A percentile compares a stretch with the other conserved stretches of the same genome.
Conservation (phyloP, 495 filamentous ascomycete genomes). For the Penicillium canescens region DNA sequence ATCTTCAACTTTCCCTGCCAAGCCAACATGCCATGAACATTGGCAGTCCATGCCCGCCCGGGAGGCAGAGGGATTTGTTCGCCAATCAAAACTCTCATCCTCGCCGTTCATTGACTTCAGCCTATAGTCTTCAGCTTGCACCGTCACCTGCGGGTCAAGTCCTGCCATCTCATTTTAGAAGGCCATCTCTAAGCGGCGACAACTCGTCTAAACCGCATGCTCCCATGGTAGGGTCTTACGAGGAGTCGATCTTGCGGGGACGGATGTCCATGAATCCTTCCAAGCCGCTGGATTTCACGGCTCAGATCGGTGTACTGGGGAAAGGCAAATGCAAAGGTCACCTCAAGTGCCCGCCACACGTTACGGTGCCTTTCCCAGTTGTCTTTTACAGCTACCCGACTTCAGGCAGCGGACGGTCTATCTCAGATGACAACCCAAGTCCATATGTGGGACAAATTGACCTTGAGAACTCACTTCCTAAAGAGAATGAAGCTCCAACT, state of each 20-base stretch:
- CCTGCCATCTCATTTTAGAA: constrained; percentile 56
- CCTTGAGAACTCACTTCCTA: constrained; percentile 72
- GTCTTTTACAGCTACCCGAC: constrained; percentile 92
- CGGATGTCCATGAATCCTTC: constrained; percentile 98
- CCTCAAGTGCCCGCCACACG: constrained; percentile 85
- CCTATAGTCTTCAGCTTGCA: constrained; percentile 56
- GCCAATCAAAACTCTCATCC: constrained; percentile 71
- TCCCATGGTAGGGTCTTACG: constrained; percentile 96
- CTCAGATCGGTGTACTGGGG: constrained; percentile 93
- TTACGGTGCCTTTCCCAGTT: constrained; percentile 90
- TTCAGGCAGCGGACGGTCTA: constrained; percentile 59
- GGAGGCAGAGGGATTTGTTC: constrained; percentile 52
- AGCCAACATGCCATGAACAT: constrained; percentile 16
- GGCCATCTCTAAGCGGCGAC: constrained; percentile 76
- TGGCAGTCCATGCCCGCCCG: constrained; percentile 20
- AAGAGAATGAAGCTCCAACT: constrained; percentile 43
- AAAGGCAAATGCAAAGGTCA: constrained; percentile 86
- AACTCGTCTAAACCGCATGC: constrained; percentile 78
- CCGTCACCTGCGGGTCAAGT: constrained; percentile 56
- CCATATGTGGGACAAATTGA: constrained; percentile 96
- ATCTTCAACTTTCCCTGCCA: constrained; percentile 39
- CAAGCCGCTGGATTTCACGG: constrained; percentile 88
- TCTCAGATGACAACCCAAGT: constrained; percentile 80
- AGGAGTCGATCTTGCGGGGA: constrained; percentile 92
- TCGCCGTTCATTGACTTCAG: constrained; percentile 68